Evolutionary conservation across 148 eudicot genomes (phyloP), one percentile per base, ranked within the genome.

Genomic region (Mesembryanthemum crystallinum): DNA sequence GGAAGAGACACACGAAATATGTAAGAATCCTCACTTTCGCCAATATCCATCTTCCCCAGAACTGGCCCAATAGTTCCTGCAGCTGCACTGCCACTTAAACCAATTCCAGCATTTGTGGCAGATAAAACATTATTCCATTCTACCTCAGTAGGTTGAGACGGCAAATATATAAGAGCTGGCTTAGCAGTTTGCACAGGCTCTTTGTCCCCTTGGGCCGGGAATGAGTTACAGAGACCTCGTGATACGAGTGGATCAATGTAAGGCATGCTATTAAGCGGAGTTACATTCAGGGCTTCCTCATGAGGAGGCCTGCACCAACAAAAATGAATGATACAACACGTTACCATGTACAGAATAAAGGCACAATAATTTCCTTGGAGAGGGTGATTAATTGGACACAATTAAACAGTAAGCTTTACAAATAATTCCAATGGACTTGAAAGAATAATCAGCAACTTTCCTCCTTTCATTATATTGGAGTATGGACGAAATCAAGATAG

Each of bases 1-100:
- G 97, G 95, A 59, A 92, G 87, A 70, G 89, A 72, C 71, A 92
- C 90, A 37, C 95, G 87, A 69, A 92, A 90, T 43, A 83, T 32
- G 82, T 87, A 90, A 12, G 81, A 71, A 54, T 88, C 89, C 39
- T 67, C 83, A 71, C 77, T 73, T 79, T 90, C 97, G 27, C 79
- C 86, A 69, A 92, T 80, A 64, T 90, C 88, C 75, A 82, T 25
- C 76, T 78, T 81, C 27, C 97, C 97, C 1, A 92, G 1, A 33
- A 78, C 42, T 69, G 88, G 88, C 24, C 95, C 93, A 21, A 85
- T 52, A 45, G 71, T 64, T 66, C 93, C 95, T 72, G 20, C 39
- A 52, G 90, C 86, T 71, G 93, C 97, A 85, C 87, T 83, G 32
- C 97, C 97, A 27, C 80, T 77, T 58, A 90, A 67, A 52, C 73